A percentile compares a stretch with the other conserved stretches of the same genome.
These are phyloP conservation scores for Lithohypha guttulata DNA, from an alignment of 2,329 filamentous ascomycete species.

Conservation along the genomic window DNA sequence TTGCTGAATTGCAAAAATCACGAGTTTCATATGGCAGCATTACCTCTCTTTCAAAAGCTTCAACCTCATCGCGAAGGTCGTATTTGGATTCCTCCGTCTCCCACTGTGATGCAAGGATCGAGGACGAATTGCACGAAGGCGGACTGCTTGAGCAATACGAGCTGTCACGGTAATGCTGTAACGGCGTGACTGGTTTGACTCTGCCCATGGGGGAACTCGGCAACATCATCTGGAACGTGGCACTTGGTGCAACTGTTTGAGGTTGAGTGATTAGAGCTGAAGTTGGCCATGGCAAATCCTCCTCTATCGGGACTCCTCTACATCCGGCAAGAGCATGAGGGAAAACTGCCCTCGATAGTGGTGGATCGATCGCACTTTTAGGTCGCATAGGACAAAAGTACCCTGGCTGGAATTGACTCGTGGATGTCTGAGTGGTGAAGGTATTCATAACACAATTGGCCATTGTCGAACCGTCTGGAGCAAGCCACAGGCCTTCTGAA, in stretches of 20 bases:
- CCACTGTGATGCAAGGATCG: constrained; percentile 17
- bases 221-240: constrained; percentile 17
- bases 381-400: constrained; percentile 1
- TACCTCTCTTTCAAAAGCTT: constrained; percentile 4
- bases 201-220: constrained; percentile 15
- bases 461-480: constrained; percentile 4
- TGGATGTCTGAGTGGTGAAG: not conserved
- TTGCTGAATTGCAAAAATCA: not conserved
- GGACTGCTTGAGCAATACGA: constrained; percentile 19
- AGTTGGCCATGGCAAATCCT: constrained; percentile 12
- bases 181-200: constrained; percentile 19
- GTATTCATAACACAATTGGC: constrained; percentile 6
- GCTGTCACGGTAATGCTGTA: constrained; percentile 9
- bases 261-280: constrained; percentile 10
- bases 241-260: constrained; percentile 20
- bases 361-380: constrained; percentile 11
- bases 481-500: constrained; percentile 2
- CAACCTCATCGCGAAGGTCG: constrained; percentile 9
- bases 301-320: constrained; percentile 9
- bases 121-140: constrained; percentile 13
- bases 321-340: not conserved
- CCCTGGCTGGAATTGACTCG: not conserved
- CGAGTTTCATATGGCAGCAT: too few relatives aligned
- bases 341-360: constrained; percentile 20
- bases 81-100: constrained; percentile 15